phyloP scores from a whole-genome alignment of 2,329 filamentous ascomycete species.

The Sporothrix brunneoviolacea region DNA sequence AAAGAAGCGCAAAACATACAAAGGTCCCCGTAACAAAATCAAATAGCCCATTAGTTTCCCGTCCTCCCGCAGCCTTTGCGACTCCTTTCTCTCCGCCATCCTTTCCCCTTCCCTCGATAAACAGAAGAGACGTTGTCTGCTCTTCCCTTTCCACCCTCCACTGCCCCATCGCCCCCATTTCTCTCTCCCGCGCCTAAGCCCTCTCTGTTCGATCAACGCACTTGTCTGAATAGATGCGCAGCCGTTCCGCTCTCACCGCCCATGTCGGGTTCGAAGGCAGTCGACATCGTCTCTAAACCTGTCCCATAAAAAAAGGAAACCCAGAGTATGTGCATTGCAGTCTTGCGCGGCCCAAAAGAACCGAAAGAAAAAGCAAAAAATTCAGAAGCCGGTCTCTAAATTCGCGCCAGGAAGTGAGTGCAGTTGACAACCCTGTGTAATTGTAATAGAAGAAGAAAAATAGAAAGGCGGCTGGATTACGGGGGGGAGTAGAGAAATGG shows the following conservation, averaged over 20 bases:
- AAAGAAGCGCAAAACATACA: too few relatives aligned
- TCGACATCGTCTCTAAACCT: too few relatives aligned
- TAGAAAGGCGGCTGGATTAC: not conserved
- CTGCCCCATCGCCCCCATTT: too few relatives aligned
- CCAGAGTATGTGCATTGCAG: too few relatives aligned
- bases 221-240: too few relatives aligned
- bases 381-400: not conserved
- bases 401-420: not conserved
- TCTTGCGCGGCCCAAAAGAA: too few relatives aligned
- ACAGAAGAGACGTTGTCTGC: too few relatives aligned
- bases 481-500: not conserved
- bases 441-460: not conserved
- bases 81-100: not conserved
- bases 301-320: too few relatives aligned
- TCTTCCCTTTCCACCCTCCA: too few relatives aligned
- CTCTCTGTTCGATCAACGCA: not conserved
- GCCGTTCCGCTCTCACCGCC: too few relatives aligned
- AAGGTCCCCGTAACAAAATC: not conserved
- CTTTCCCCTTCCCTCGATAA: not conserved
- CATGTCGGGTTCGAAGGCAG: too few relatives aligned
- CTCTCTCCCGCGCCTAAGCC: not conserved
- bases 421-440: not conserved
- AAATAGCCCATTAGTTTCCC: slow-evolving; percentile 11
- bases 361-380: not conserved
- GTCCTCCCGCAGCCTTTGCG: not conserved